These are phyloP conservation scores for Eutrema heterophyllum DNA, from an alignment of 345 rosid species.

Conservation along the genomic window DNA sequence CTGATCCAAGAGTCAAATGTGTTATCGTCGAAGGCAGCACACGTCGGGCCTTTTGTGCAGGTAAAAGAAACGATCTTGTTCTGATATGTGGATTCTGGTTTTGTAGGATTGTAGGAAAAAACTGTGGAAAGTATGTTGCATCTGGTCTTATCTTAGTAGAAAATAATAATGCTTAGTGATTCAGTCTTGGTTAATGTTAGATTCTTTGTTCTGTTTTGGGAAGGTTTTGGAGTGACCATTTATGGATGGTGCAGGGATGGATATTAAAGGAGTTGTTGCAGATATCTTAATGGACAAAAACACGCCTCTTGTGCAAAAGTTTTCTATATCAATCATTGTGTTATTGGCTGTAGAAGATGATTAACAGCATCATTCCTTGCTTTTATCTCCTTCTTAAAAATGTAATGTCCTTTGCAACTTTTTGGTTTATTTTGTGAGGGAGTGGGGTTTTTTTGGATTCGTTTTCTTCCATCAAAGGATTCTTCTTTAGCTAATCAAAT, in stretches of 20 bases:
- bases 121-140: not conserved
- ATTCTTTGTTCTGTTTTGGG: not conserved
- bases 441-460: not conserved
- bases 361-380: not conserved
- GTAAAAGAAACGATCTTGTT: constrained; percentile 19
- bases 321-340: constrained; percentile 23
- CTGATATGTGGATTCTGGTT: not conserved
- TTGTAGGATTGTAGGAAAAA: not conserved
- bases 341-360: constrained; percentile 10
- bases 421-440: no score
- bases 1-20: constrained; percentile 69
- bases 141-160: not conserved
- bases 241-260: constrained; percentile 72
- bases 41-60: constrained; percentile 85
- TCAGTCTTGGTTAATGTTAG: not conserved
- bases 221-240: constrained; percentile 38
- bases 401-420: no score
- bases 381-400: not conserved
- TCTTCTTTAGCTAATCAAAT: not conserved
- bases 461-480: not conserved
- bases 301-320: constrained; percentile 81
- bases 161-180: not conserved
- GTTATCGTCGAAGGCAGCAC: constrained; percentile 72
- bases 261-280: constrained; percentile 82
- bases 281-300: constrained; percentile 64